Percentiles rank a stretch among this genome's conserved stretches.
phyloP scores from a whole-genome alignment of 163 green algal genomes.

The Chlamydomonas reinhardtii region DNA sequence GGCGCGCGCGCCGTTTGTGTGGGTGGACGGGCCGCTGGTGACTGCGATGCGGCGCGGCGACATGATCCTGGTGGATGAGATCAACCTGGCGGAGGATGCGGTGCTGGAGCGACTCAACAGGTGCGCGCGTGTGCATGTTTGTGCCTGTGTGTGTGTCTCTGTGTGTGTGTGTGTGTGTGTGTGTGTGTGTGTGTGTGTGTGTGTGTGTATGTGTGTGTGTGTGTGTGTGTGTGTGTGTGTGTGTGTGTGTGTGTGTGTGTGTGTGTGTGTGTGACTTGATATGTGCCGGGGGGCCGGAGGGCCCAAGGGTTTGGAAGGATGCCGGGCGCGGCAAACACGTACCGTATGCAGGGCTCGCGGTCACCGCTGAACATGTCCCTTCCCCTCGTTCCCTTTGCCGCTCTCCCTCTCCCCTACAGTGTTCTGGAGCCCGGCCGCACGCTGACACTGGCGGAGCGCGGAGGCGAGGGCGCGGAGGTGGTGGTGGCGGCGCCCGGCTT shows the following conservation, averaged over 20 bases:
- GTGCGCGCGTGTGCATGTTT: constrained; percentile 43
- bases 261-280: no score
- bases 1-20: constrained; percentile 92
- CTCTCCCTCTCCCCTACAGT: constrained; percentile 59
- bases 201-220: no score
- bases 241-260: no score
- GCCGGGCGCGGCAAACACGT: no score
- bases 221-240: no score
- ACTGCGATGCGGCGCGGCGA: constrained; percentile 94
- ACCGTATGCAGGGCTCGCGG: no score
- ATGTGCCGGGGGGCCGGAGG: no score
- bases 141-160: not conserved
- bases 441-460: constrained; percentile 95
- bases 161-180: no score
- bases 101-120: constrained; percentile 99
- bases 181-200: no score
- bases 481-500: constrained; percentile 90
- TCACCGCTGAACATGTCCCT: no score
- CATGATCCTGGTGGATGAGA: constrained; percentile 96
- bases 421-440: constrained; percentile 89
- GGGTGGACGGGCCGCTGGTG: constrained; percentile 97
- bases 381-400: no score
- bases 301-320: no score
- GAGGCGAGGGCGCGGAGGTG: constrained; percentile 88
- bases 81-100: constrained; percentile 98